Evolutionary conservation across 306 rosid genomes (phyloP).

Genomic region (Canavalia ensiformis): DNA sequence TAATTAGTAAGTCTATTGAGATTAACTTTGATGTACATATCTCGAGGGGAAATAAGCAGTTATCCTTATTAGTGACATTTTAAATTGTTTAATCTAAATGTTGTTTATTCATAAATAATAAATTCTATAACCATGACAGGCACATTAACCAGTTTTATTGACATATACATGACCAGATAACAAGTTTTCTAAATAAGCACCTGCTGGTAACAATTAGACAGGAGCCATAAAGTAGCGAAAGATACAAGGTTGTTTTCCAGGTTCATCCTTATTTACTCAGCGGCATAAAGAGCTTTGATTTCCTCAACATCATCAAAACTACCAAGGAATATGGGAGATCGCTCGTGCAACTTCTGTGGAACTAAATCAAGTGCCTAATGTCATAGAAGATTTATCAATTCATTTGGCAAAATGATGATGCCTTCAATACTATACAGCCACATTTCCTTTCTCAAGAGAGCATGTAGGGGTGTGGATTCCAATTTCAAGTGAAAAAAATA

Average conservation of each 20-base stretch:
- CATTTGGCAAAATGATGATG: not conserved
- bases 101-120: slow-evolving; percentile 1
- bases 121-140: not conserved
- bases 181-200: slow-evolving; percentile 31
- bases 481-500: not conserved
- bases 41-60: slow-evolving; percentile 10
- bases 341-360: slow-evolving; percentile 78
- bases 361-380: slow-evolving; percentile 84
- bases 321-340: slow-evolving; percentile 91
- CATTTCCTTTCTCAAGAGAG: not conserved
- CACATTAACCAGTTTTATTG: slow-evolving; percentile 1
- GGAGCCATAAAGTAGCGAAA: slow-evolving; percentile 21
- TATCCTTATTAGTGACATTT: slow-evolving; percentile 1
- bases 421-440: not conserved
- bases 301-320: slow-evolving; percentile 92
- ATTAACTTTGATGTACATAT: slow-evolving; percentile 2
- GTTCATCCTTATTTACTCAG: slow-evolving; percentile 55
- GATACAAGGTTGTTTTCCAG: not conserved
- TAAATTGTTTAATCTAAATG: slow-evolving; percentile 12
- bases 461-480: not conserved
- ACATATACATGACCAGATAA: slow-evolving; percentile 37
- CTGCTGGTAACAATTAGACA: slow-evolving; percentile 33
- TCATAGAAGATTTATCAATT: slow-evolving; percentile 18
- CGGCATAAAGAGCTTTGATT: slow-evolving; percentile 82
- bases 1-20: not conserved